Conservation (phyloP, 1,139 yeast species). For the Yamadazyma triangularis region DNA sequence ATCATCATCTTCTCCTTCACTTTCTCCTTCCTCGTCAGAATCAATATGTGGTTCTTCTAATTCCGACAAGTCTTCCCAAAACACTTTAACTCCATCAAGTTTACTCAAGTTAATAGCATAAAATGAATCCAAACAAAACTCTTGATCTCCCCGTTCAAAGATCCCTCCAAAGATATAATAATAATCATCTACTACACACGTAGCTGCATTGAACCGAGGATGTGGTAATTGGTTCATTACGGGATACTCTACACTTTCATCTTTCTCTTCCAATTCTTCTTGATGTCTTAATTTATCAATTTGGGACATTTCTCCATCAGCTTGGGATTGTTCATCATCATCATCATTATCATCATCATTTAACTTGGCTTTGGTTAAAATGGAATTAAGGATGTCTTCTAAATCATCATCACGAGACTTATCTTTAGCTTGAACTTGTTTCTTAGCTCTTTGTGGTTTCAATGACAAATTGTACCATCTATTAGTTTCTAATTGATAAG, state of each 20-base stretch:
- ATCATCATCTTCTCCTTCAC: slow-evolving; percentile 53
- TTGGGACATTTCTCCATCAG: slow-evolving; percentile 36
- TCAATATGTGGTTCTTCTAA: slow-evolving; percentile 22
- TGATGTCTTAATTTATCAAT: slow-evolving; percentile 35
- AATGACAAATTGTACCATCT: slow-evolving; percentile 80
- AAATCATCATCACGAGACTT: slow-evolving; percentile 73
- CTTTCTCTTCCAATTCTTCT: slow-evolving; percentile 37
- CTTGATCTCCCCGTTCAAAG: slow-evolving; percentile 85
- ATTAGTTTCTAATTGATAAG: slow-evolving; percentile 81
- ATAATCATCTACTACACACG: slow-evolving; percentile 81
- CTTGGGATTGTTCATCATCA: slow-evolving; percentile 35
- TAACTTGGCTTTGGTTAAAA: slow-evolving; percentile 67
- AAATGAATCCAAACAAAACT: slow-evolving; percentile 77
- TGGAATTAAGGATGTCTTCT: slow-evolving; percentile 72
- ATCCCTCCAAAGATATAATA: slow-evolving; percentile 90
- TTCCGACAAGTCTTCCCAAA: slow-evolving; percentile 76
- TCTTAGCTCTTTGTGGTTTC: slow-evolving; percentile 57
- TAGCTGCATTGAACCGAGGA: slow-evolving; percentile 80
- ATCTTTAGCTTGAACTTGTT: slow-evolving; percentile 40
- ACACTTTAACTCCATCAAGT: slow-evolving; percentile 81
- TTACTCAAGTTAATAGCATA: slow-evolving; percentile 83
- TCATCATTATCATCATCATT: slow-evolving; percentile 44
- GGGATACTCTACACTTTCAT: slow-evolving; percentile 47
- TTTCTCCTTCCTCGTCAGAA: slow-evolving; percentile 46
- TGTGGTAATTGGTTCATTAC: slow-evolving; percentile 70